Base-by-base conservation (phyloP, 371 early-diverging fungal genomes). In the Lichtheimia ramosa region DNA sequence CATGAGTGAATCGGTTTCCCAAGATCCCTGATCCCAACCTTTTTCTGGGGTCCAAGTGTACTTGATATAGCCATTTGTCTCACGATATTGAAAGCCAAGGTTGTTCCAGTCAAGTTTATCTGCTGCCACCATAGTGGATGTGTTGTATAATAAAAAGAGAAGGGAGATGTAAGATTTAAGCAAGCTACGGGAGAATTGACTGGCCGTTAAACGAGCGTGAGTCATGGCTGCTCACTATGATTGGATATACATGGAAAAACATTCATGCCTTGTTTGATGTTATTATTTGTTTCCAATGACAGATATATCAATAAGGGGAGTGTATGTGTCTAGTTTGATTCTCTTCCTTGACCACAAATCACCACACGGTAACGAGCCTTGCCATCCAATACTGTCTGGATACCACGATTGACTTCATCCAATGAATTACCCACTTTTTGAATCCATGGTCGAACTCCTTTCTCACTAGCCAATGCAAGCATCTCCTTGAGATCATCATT, bases 311-410 rank as follows among this genome's bases (percentile, higher is more conserved):
- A 27, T 34, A 34, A 34, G 8, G 34, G 34, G 34, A 10, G 2
- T 8, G 10, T 34, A 10, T 34, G 34, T 10, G 10, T 34, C 34
- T 34, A 34, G 8, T 34, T 34, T 52, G 48, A 41, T 16, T 62
- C 56, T 7, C 62, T 52, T 15, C 62, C 62, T 62, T 62, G 58
- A 23, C 79, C 76, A 54, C 64, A 62, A 61, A 83, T 74, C 41
- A 92, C 92, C n/a, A 88, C 61, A 51, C 93, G 75, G 72, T 90
- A 90, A 51, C 86, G 81, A 7, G 85, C 86, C 53, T 85, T 82
- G 52, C 89, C 89, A 28, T 77, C 69, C 54, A 84, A 80, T 52
- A 90, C 66, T 15, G 64, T 67, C 54, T 82, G 69, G 34, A 90
- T 65, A 8, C 84, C 91, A 42, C 75, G 77, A 62, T 92, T 90